Percentiles rank a stretch among this genome's conserved stretches.
Evolutionary conservation across 345 rosid genomes (phyloP).

Genomic region (Arabis alpina): DNA sequence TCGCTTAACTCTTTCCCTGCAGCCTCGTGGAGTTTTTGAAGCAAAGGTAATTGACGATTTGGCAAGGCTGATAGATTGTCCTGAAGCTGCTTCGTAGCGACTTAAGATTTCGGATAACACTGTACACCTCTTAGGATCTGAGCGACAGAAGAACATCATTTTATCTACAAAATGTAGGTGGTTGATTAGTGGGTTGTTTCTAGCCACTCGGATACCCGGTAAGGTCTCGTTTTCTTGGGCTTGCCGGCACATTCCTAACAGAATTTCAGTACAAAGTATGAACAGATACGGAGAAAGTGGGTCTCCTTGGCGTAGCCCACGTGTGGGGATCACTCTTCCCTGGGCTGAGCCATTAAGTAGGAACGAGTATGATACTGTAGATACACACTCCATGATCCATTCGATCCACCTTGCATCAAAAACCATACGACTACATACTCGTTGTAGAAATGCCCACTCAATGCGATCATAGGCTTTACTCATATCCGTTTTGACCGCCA

Average conservation of each 20-base stretch:
- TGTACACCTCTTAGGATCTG: neutral
- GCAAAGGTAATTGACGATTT: neutral
- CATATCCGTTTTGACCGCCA: too few species aligned
- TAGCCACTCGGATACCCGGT: neutral
- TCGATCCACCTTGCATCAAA: neutral
- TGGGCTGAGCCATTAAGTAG: neutral
- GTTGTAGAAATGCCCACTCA: too few species aligned
- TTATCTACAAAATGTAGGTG: neutral
- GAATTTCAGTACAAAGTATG: neutral
- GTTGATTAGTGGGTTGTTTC: neutral
- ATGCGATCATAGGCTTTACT: too few species aligned
- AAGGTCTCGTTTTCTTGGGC: neutral
- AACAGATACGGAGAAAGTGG: neutral
- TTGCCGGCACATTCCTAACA: neutral
- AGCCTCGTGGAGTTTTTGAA: neutral
- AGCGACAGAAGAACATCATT: neutral
- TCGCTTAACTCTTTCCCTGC: neutral
- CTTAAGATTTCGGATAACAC: too few species aligned
- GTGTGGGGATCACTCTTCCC: neutral
- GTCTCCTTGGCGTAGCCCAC: neutral
- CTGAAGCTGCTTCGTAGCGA: fast-evolving
- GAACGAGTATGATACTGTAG: neutral
- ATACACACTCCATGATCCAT: neutral
- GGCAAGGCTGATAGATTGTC: neutral
- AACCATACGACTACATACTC: neutral